phyloP scores from a whole-genome alignment of 805 yeast species.

The Saturnispora sekii region DNA sequence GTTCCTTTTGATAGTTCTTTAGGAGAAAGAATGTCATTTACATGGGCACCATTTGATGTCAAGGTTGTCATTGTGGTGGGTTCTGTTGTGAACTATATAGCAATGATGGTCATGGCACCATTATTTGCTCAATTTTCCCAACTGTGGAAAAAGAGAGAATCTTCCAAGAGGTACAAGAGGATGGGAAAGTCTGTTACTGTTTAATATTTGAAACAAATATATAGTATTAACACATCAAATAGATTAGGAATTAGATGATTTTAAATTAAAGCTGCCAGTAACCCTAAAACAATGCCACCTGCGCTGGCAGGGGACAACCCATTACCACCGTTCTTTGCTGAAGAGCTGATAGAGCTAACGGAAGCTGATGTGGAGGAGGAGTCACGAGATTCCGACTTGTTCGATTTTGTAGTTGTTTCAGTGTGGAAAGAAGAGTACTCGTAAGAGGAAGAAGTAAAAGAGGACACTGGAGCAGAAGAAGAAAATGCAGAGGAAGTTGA shows the following conservation, averaged over 20 bases:
- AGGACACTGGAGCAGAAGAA: background rate
- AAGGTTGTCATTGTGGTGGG: constrained; percentile 40
- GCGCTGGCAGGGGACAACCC: background rate
- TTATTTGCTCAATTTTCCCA: background rate
- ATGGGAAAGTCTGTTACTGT: background rate
- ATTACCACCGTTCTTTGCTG: background rate
- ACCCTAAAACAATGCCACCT: background rate
- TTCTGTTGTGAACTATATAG: constrained; percentile 38
- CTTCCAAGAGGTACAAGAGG: constrained; percentile 5
- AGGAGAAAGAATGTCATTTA: constrained; percentile 69
- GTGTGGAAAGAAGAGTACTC: background rate
- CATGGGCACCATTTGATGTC: constrained; percentile 43
- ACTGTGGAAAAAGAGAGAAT: constrained; percentile 5
- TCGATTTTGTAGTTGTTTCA: background rate
- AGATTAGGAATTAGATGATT: background rate
- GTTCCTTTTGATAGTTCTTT: constrained; percentile 41
- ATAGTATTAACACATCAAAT: background rate
- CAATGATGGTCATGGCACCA: background rate
- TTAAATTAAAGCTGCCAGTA: background rate
- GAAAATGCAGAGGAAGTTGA: background rate
- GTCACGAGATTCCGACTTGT: background rate
- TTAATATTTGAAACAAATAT: background rate
- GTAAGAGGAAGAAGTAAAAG: background rate
- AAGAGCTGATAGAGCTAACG: too few species aligned
- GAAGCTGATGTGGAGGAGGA: background rate